Conservation (phyloP, 2,329 filamentous ascomycete genomes). For the Cladosporium austrohemisphaericum region DNA sequence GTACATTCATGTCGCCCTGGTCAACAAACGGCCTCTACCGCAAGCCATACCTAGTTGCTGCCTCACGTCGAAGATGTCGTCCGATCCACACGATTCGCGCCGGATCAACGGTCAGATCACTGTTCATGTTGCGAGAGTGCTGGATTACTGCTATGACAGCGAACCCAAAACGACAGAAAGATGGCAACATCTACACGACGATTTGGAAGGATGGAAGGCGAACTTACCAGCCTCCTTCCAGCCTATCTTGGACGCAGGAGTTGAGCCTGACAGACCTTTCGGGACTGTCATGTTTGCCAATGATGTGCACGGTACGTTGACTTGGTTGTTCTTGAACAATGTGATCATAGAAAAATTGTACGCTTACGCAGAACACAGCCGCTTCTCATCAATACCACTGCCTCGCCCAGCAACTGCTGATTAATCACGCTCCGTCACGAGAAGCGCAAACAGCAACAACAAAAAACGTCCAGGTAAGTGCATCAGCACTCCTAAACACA, state of each 20-base stretch:
- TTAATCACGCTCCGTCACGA: neutral
- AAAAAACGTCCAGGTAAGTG: neutral
- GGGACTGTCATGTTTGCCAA: neutral
- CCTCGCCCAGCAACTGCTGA: neutral
- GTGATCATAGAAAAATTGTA: too few relatives aligned
- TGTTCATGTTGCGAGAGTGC: neutral
- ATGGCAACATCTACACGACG: neutral
- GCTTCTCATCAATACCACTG: neutral
- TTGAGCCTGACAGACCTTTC: neutral
- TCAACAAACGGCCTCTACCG: conserved; percentile 8
- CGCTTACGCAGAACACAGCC: too few relatives aligned
- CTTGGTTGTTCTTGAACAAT: too few relatives aligned
- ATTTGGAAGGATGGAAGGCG: neutral
- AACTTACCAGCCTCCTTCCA: neutral
- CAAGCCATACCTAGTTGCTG: conserved; percentile 5
- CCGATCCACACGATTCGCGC: neutral
- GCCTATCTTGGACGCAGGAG: neutral
- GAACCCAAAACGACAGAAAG: neutral
- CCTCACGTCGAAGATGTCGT: neutral
- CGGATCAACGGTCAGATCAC: neutral
- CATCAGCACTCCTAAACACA: too few relatives aligned
- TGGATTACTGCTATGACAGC: neutral
- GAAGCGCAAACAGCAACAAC: neutral
- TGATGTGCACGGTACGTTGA: neutral
- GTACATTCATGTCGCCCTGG: conserved; percentile 16